These are phyloP conservation scores for Daldinia sp. DNA, from an alignment of 2,329 filamentous ascomycete genomes.

Conservation along the genomic window DNA sequence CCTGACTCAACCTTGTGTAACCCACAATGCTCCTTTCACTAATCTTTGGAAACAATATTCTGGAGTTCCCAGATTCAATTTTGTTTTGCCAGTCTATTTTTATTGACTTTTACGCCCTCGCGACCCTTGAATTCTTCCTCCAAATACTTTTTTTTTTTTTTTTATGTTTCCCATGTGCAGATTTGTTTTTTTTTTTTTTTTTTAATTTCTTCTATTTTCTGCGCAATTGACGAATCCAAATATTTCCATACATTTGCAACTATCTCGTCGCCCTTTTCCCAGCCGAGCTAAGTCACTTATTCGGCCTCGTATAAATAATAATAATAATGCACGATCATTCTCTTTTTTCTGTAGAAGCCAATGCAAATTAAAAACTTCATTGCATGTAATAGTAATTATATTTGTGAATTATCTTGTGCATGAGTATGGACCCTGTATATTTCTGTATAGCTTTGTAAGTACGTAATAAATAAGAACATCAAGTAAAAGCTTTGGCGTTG, in stretches of 20 bases:
- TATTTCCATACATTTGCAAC: no score
- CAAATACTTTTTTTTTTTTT: background rate
- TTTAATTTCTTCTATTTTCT: no score
- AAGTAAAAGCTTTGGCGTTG: background rate
- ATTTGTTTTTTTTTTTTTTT: background rate
- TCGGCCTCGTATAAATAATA: background rate
- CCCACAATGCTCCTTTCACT: constrained; percentile 44
- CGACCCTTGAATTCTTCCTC: background rate
- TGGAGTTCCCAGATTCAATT: constrained; percentile 44
- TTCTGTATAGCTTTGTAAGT: background rate
- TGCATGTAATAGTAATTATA: no score
- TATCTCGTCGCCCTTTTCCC: background rate
- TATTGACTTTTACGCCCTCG: background rate
- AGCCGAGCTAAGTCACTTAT: background rate
- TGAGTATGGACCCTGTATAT: no score
- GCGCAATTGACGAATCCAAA: background rate
- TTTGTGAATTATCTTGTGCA: no score
- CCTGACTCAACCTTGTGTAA: constrained; percentile 44
- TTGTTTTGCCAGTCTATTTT: constrained; percentile 26
- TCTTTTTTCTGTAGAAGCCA: background rate
- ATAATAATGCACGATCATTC: background rate
- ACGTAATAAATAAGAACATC: no score
- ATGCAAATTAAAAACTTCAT: background rate
- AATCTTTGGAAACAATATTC: constrained; percentile 46
- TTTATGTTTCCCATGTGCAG: background rate